Evolutionary conservation across 192 early-diverging fungal species (phyloP).

Genomic region (Rhizophagus sp.): DNA sequence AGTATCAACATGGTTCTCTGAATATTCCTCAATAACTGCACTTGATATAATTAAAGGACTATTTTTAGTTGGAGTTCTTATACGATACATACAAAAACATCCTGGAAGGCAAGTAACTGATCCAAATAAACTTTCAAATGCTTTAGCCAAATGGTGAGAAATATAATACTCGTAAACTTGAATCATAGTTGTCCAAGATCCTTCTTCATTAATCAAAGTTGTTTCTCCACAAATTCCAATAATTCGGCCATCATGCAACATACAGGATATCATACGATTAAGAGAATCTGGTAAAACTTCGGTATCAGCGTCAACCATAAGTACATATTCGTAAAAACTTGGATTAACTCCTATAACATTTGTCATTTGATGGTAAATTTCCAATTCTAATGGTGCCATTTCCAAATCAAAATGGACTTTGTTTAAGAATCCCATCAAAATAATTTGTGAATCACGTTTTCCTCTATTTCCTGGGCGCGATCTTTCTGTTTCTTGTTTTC

Average conservation of each 20-base stretch:
- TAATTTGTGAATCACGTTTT: slow-evolving; percentile 97
- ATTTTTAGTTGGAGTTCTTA: slow-evolving; percentile 65
- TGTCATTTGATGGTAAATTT: slow-evolving; percentile 96
- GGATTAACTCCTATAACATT: slow-evolving; percentile 92
- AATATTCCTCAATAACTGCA: slow-evolving; percentile 82
- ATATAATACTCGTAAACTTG: slow-evolving; percentile 95
- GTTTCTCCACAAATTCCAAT: slow-evolving; percentile 97
- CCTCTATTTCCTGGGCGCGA: slow-evolving; percentile 93
- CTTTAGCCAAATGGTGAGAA: slow-evolving; percentile 90
- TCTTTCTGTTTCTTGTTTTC: slow-evolving; percentile 76
- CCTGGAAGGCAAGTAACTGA: slow-evolving; percentile 83
- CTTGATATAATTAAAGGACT: slow-evolving; percentile 81
- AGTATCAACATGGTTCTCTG: slow-evolving; percentile 90
- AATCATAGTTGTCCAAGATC: slow-evolving; percentile 94
- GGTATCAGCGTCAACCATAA: slow-evolving; percentile 84
- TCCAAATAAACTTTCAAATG: slow-evolving; percentile 80
- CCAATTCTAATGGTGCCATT: slow-evolving; percentile 94
- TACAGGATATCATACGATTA: slow-evolving; percentile 83
- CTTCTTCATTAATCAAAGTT: slow-evolving; percentile 84
- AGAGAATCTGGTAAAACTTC: slow-evolving; percentile 83
- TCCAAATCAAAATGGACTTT: slow-evolving; percentile 87
- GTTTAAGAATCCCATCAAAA: slow-evolving; percentile 91
- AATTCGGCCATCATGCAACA: slow-evolving; percentile 76
- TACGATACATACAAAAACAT: slow-evolving; percentile 86
- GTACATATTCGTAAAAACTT: slow-evolving; percentile 73